phyloP scores from a whole-genome alignment of 495 filamentous ascomycete species.

The Delitschia confertaspora region DNA sequence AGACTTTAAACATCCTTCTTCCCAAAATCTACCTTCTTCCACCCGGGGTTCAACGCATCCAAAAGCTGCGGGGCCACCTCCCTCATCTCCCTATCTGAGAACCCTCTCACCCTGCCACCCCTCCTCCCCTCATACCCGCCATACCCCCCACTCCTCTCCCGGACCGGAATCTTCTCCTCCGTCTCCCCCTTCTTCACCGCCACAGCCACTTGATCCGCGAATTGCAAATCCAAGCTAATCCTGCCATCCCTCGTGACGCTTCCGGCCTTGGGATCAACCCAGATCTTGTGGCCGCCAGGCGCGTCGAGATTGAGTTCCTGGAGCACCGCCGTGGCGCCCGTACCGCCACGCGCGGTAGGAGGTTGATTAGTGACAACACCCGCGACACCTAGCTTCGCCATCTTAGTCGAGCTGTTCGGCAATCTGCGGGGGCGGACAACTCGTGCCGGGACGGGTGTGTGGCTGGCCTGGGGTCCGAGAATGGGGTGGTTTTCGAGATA shows the following conservation, averaged over 20 bases:
- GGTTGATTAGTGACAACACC: slow-evolving; percentile 29
- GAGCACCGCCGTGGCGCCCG: slow-evolving; percentile 25
- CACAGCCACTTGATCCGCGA: background rate
- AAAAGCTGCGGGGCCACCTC: too few relatives aligned
- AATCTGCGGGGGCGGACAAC: slow-evolving; percentile 44
- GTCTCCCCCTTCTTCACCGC: background rate
- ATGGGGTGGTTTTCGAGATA: slow-evolving; percentile 69
- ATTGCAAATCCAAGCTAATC: slow-evolving; percentile 10
- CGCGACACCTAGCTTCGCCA: slow-evolving; percentile 30
- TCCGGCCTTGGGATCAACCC: slow-evolving; percentile 49
- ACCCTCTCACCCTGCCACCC: too few relatives aligned
- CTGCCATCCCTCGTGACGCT: slow-evolving; percentile 52
- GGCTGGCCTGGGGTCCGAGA: slow-evolving; percentile 63
- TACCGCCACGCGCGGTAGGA: slow-evolving; percentile 24
- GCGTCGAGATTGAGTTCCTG: slow-evolving; percentile 31
- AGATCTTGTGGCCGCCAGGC: slow-evolving; percentile 58
- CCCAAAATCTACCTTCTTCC: too few relatives aligned
- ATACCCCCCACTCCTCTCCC: too few relatives aligned
- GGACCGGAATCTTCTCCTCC: too few relatives aligned
- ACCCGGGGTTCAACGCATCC: too few relatives aligned
- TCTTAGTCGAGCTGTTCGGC: background rate
- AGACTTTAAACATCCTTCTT: too few relatives aligned
- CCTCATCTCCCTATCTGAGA: too few relatives aligned
- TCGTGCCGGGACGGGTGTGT: slow-evolving; percentile 58
- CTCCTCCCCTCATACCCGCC: too few relatives aligned